phyloP scores from a whole-genome alignment of 2,329 filamentous ascomycete species.

The Colletotrichum sp. region DNA sequence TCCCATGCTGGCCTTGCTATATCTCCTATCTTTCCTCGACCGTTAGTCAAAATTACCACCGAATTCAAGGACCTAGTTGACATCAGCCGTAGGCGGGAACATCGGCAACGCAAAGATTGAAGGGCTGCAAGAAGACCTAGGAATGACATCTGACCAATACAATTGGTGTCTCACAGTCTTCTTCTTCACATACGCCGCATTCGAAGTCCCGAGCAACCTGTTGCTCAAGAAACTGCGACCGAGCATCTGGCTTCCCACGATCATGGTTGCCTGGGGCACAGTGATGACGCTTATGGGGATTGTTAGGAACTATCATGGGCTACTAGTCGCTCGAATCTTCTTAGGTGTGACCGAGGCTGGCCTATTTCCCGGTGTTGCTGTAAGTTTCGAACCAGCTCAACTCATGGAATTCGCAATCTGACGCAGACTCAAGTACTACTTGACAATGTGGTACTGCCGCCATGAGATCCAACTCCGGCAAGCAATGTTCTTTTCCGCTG shows the following conservation, averaged over 20 bases:
- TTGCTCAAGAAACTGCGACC: slow-evolving; percentile 77
- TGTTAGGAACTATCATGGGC: slow-evolving; percentile 52
- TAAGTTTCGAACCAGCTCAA: slow-evolving; percentile 23
- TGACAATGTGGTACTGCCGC: slow-evolving; percentile 66
- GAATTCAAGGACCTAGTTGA: background rate
- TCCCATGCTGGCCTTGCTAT: slow-evolving; percentile 70
- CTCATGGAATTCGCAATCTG: no score
- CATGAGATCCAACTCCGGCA: slow-evolving; percentile 59
- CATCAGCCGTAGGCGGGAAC: slow-evolving; percentile 55
- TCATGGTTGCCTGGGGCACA: slow-evolving; percentile 69
- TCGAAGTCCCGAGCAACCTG: slow-evolving; percentile 80
- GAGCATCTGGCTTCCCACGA: slow-evolving; percentile 75
- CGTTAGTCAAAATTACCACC: slow-evolving; percentile 34
- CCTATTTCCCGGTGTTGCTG: slow-evolving; percentile 67
- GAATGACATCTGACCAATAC: slow-evolving; percentile 71
- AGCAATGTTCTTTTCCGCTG: slow-evolving; percentile 84
- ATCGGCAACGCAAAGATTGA: slow-evolving; percentile 72
- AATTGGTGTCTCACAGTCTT: slow-evolving; percentile 75
- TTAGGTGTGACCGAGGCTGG: slow-evolving; percentile 72
- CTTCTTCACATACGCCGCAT: slow-evolving; percentile 80
- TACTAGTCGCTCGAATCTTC: slow-evolving; percentile 57
- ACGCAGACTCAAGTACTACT: slow-evolving; percentile 43
- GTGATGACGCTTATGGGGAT: slow-evolving; percentile 59
- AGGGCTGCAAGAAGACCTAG: slow-evolving; percentile 54
- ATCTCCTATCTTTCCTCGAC: slow-evolving; percentile 73